phyloP scores from a whole-genome alignment of 2,329 filamentous ascomycete genomes.

The Botrytis pseudocinerea region DNA sequence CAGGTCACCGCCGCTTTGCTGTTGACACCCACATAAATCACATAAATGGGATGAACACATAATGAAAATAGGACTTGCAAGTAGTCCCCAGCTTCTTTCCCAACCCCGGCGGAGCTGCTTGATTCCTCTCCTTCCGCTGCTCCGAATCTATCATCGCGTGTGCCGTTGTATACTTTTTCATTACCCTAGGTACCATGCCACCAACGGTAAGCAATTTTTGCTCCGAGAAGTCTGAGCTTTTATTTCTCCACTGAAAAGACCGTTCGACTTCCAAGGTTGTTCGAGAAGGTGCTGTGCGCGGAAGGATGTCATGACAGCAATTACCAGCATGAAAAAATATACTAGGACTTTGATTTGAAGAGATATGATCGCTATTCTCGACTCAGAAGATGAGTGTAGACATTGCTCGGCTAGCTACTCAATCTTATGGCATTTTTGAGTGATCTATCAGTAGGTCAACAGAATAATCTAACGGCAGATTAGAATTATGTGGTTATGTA shows the following conservation, averaged over 20 bases:
- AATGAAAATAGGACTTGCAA: neutral
- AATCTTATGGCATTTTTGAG: neutral
- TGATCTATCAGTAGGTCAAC: neutral
- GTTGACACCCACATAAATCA: neutral
- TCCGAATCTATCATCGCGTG: neutral
- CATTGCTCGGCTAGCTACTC: neutral
- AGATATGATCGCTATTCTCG: neutral
- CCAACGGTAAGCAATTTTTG: neutral
- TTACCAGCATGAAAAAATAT: neutral
- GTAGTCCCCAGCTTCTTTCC: too few species aligned
- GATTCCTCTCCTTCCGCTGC: neutral
- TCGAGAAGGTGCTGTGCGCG: neutral
- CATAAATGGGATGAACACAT: slow-evolving; percentile 3
- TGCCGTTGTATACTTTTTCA: neutral
- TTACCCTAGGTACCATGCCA: too few species aligned
- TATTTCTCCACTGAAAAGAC: neutral
- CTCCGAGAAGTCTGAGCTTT: neutral
- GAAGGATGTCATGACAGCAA: neutral
- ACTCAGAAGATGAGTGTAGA: neutral
- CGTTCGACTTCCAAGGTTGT: neutral
- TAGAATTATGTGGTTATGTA: neutral
- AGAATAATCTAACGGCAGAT: neutral
- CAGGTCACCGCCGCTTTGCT: neutral
- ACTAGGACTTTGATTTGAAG: neutral
- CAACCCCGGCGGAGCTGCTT: neutral